A percentile compares a stretch with the other conserved stretches of the same genome.
Conservation (phyloP, 108 stramenopile genomes). For the Cylindrotheca fusiformis region DNA sequence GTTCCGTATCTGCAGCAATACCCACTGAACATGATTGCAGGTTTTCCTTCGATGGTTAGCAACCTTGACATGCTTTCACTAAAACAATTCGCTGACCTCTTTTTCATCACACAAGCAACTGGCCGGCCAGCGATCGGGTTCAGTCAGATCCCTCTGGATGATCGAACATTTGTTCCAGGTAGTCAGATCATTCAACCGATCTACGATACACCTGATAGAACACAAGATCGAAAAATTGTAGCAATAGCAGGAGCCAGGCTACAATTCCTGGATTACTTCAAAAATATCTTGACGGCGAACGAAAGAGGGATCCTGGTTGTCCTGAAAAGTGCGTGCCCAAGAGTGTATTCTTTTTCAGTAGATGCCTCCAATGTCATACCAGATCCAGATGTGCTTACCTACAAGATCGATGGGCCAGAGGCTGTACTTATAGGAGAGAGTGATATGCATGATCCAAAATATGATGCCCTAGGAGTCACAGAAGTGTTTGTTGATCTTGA, state of each 20-base stretch:
- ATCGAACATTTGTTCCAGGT: too few species aligned
- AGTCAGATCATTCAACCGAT: background rate
- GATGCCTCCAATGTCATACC: constrained; percentile 6
- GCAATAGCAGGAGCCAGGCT: constrained; percentile 3
- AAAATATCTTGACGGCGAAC: constrained; percentile 6
- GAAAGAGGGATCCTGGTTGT: constrained; percentile 46
- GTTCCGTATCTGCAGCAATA: background rate
- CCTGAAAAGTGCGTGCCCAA: constrained; percentile 16
- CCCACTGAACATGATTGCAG: background rate
- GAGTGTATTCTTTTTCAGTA: too few species aligned
- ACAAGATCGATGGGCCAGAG: constrained; percentile 32
- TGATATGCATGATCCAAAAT: constrained; percentile 49
- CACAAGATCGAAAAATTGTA: background rate
- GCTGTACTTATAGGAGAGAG: constrained; percentile 41
- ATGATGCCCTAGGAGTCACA: constrained; percentile 10
- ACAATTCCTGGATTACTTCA: constrained; percentile 13
- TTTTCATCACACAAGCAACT: background rate
- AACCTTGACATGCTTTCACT: background rate
- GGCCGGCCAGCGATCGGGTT: background rate
- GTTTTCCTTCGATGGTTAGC: background rate
- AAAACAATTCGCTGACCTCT: background rate
- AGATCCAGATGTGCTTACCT: constrained; percentile 34
- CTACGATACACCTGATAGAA: background rate
- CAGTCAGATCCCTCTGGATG: background rate
- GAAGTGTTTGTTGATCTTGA: background rate